A percentile compares a stretch with the other conserved stretches of the same genome.
Conservation (phyloP, 345 rosid genomes). For the Acer saccharum region DNA sequence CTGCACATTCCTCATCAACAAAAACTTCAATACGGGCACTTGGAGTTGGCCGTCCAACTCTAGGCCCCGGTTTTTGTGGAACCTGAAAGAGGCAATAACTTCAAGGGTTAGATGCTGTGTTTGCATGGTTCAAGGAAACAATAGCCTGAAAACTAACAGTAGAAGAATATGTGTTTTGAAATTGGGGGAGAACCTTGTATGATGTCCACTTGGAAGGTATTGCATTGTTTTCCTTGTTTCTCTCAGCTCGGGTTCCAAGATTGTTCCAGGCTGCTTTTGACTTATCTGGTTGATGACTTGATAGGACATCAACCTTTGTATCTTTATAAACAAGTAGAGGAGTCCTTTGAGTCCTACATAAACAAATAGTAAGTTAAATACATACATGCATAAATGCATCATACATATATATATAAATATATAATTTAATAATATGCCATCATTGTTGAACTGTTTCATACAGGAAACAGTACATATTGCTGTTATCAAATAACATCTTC, state of each 20-base stretch:
- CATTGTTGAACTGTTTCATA: not conserved
- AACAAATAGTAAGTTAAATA: not conserved
- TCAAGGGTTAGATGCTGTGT: constrained; percentile 15
- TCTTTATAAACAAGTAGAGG: constrained; percentile 69
- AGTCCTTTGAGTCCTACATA: constrained; percentile 47
- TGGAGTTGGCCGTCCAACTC: constrained; percentile 42
- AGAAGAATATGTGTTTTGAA: not conserved
- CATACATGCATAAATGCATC: not conserved
- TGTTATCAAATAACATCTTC: not conserved
- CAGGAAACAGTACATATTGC: not conserved
- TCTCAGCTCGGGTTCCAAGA: constrained; percentile 75
- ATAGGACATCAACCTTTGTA: constrained; percentile 32
- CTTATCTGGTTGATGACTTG: constrained; percentile 41
- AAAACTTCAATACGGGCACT: constrained; percentile 71
- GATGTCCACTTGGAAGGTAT: constrained; percentile 77
- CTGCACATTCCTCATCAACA: constrained; percentile 68
- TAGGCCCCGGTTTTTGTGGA: constrained; percentile 55
- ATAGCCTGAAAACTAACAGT: not conserved
- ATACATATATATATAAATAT: not conserved
- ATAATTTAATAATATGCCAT: not conserved
- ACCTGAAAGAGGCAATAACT: constrained; percentile 42
- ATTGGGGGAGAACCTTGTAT: constrained; percentile 55
- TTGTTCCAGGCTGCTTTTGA: constrained; percentile 61
- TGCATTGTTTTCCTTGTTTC: constrained; percentile 90
- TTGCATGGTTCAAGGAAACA: constrained; percentile 2